A percentile compares a stretch with the other conserved stretches of the same genome.
These are phyloP conservation scores for Coniferiporia sulphurascens DNA, from an alignment of 1,284 basidiomycete species.

Conservation along the genomic window DNA sequence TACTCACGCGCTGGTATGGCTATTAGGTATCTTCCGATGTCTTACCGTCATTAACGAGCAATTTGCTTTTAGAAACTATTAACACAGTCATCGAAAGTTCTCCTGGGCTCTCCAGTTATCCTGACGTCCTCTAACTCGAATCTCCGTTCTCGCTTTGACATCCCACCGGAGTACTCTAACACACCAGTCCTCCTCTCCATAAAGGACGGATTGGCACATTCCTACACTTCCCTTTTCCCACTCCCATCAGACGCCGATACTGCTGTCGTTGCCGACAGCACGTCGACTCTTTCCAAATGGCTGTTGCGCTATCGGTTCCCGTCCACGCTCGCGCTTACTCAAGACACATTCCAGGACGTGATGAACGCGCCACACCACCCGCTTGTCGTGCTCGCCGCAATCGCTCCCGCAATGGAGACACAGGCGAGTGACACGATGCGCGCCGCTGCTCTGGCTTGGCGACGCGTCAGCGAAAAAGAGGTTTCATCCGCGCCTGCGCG, in stretches of 20 bases:
- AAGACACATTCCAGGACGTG: slow-evolving; percentile 71
- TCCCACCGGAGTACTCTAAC: slow-evolving; percentile 36
- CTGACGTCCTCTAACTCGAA: slow-evolving; percentile 47
- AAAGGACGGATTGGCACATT: slow-evolving; percentile 57
- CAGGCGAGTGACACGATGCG: slow-evolving; percentile 31
- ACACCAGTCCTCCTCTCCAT: slow-evolving; percentile 66
- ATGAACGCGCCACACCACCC: slow-evolving; percentile 74
- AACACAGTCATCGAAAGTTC: slow-evolving; percentile 43
- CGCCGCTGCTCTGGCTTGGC: slow-evolving; percentile 41
- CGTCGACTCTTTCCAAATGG: slow-evolving; percentile 38
- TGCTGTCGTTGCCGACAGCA: slow-evolving; percentile 23
- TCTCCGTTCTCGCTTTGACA: slow-evolving; percentile 48
- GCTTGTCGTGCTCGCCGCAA: slow-evolving; percentile 72
- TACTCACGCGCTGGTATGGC: slow-evolving; percentile 39
- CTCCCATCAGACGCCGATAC: slow-evolving; percentile 26
- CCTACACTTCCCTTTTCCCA: slow-evolving; percentile 38
- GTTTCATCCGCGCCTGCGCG: slow-evolving; percentile 28
- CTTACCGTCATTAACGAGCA: slow-evolving; percentile 4
- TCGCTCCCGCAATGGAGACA: slow-evolving; percentile 18
- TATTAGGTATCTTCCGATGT: neutral
- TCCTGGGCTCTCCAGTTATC: slow-evolving; percentile 69
- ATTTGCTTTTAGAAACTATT: slow-evolving; percentile 36
- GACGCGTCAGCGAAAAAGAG: slow-evolving; percentile 43
- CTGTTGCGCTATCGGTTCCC: slow-evolving; percentile 67
- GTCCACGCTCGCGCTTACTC: slow-evolving; percentile 62